phyloP scores from a whole-genome alignment of 192 early-diverging fungal genomes.

The Oehlia diaphana region DNA sequence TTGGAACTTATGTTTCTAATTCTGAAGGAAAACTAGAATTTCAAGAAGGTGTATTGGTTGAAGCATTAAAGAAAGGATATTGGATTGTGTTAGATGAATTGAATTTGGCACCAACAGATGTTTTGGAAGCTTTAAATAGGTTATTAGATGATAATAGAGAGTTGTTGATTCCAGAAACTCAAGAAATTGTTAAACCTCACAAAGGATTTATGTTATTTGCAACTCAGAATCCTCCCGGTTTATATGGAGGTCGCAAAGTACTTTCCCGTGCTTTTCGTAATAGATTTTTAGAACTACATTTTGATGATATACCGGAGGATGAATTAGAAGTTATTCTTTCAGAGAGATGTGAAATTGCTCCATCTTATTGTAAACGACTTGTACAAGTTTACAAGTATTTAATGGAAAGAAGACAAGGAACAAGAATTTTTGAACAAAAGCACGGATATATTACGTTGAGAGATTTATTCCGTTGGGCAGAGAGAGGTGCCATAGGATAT shows the following conservation, averaged over 20 bases:
- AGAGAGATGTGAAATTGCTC: slow-evolving; percentile 80
- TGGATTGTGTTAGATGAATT: slow-evolving; percentile 99
- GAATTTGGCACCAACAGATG: slow-evolving; percentile 97
- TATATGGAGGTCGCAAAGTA: slow-evolving; percentile 95
- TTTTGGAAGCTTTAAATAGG: slow-evolving; percentile 96
- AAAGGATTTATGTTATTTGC: slow-evolving; percentile 98
- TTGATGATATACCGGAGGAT: slow-evolving; percentile 91
- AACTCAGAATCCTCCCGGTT: slow-evolving; percentile 98
- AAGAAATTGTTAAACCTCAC: slow-evolving; percentile 90
- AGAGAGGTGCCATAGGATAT: slow-evolving; percentile 73
- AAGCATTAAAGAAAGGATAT: slow-evolving; percentile 90
- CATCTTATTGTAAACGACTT: slow-evolving; percentile 80
- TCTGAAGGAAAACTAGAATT: slow-evolving; percentile 84
- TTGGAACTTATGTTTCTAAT: slow-evolving; percentile 89
- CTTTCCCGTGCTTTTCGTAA: slow-evolving; percentile 97
- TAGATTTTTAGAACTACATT: slow-evolving; percentile 95
- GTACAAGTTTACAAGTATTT: slow-evolving; percentile 86
- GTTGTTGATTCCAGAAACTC: slow-evolving; percentile 93
- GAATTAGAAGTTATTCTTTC: slow-evolving; percentile 93
- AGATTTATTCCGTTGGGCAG: slow-evolving; percentile 97
- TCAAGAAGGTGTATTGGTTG: slow-evolving; percentile 93
- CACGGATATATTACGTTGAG: slow-evolving; percentile 95
- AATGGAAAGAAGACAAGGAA: slow-evolving; percentile 69
- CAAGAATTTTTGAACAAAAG: slow-evolving; percentile 92
- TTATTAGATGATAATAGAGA: slow-evolving; percentile 98